Evolutionary conservation across 139 green algal species (phyloP).

Genomic region (Dunaliella primolecta): DNA sequence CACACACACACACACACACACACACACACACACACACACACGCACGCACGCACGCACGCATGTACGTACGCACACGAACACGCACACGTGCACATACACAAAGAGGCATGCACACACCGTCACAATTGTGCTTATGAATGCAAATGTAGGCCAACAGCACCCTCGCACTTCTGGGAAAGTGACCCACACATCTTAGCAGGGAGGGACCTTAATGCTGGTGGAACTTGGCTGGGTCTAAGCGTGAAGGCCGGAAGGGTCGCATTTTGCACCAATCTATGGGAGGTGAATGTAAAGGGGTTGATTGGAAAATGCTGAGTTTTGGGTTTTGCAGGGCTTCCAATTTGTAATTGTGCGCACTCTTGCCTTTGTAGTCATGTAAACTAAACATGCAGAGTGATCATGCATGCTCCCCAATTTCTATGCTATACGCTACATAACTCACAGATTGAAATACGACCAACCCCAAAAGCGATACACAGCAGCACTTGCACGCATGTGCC

Average conservation of each 20-base stretch:
- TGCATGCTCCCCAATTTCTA: no score
- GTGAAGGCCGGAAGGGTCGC: background rate
- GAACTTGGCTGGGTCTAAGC: background rate
- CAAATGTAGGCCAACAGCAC: background rate
- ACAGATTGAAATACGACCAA: no score
- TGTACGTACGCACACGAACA: background rate
- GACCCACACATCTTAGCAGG: slow-evolving; percentile 3
- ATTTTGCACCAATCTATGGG: background rate
- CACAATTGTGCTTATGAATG: background rate
- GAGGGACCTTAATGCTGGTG: background rate
- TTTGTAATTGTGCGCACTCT: no score
- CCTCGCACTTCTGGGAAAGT: background rate
- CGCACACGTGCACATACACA: background rate
- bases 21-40: background rate
- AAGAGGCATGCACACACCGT: background rate
- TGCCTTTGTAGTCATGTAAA: no score
- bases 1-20: no score
- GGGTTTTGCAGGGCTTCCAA: no score
- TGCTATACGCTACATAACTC: no score
- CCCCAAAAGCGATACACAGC: background rate
- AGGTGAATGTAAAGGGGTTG: no score
- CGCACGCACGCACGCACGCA: background rate
- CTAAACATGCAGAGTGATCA: no score
- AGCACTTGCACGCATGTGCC: background rate
- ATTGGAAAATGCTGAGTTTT: no score